These are phyloP conservation scores for Larix kaempferi DNA, from an alignment of 75 land plant species.

Conservation along the genomic window DNA sequence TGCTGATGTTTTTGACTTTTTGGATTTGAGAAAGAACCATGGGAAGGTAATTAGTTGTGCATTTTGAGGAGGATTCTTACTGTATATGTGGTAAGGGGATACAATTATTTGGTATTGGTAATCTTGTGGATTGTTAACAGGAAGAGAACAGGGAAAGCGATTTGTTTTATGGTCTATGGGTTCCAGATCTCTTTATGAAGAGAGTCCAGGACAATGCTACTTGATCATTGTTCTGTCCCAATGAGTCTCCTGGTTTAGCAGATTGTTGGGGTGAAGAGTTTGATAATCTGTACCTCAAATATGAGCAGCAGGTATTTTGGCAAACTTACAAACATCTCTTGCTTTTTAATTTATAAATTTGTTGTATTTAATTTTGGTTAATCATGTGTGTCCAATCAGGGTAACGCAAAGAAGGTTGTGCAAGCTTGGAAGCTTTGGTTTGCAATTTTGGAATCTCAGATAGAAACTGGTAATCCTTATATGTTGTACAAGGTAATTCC, in stretches of 20 bases:
- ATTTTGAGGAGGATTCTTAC: no score
- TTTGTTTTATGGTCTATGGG: conserved; percentile 43
- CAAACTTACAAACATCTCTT: neutral
- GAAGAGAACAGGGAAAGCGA: conserved; percentile 43
- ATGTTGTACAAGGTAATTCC: conserved; percentile 33
- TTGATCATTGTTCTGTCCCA: conserved; percentile 48
- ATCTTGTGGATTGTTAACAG: conserved; percentile 6
- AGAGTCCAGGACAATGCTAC: conserved; percentile 28
- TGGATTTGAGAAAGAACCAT: conserved; percentile 45
- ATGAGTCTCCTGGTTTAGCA: conserved; percentile 40
- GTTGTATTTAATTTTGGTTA: neutral
- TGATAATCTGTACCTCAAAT: conserved; percentile 27
- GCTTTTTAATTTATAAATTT: neutral
- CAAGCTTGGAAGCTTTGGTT: conserved; percentile 53
- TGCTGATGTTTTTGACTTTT: conserved; percentile 44
- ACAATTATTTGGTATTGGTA: neutral
- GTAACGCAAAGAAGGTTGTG: conserved; percentile 32
- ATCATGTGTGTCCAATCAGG: conserved; percentile 11
- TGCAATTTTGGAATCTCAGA: conserved; percentile 41
- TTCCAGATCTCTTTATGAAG: conserved; percentile 44
- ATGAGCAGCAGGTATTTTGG: conserved; percentile 30
- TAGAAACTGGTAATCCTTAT: conserved; percentile 49
- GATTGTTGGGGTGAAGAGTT: conserved; percentile 56
- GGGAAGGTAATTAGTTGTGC: conserved; percentile 26
- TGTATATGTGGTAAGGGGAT: no score